phyloP scores from a whole-genome alignment of 2,329 filamentous ascomycete species.

The Penicillium sp. region DNA sequence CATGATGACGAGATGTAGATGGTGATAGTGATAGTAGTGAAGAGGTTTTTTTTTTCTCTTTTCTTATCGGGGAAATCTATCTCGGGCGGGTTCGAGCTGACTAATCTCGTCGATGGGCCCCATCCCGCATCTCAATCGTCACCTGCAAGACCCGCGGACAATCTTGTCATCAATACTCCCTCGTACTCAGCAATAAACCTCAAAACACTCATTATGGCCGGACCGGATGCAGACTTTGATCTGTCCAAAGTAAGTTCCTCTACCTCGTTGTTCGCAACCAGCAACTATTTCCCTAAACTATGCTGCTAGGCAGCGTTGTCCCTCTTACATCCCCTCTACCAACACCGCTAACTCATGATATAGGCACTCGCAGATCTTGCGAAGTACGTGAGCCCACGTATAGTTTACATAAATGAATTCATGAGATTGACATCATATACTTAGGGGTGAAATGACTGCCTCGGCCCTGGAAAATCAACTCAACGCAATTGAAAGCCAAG shows the following conservation, averaged over 20 bases:
- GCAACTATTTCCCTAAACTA: neutral
- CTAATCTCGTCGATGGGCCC: neutral
- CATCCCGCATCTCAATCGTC: neutral
- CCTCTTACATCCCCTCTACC: neutral
- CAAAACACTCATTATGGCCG: neutral
- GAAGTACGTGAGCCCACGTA: constrained; percentile 9
- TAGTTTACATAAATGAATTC: neutral
- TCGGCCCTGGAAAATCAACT: constrained; percentile 21
- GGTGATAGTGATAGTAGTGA: constrained; percentile 1
- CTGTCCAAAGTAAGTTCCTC: neutral
- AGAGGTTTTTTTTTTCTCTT: constrained; percentile 1
- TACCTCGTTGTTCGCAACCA: neutral
- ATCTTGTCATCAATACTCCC: neutral
- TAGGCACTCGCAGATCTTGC: constrained; percentile 21
- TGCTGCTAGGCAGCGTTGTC: neutral
- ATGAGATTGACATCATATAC: constrained; percentile 4
- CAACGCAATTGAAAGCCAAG: constrained; percentile 17
- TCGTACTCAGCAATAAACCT: neutral
- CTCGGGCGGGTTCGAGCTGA: neutral
- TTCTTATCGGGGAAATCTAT: constrained; percentile 3
- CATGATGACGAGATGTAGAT: constrained; percentile 54
- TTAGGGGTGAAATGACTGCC: constrained; percentile 21
- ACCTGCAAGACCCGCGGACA: neutral
- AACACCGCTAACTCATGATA: neutral
- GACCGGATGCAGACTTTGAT: neutral